A percentile compares a stretch with the other conserved stretches of the same genome.
phyloP scores from a whole-genome alignment of 1,284 basidiomycete genomes.

The Tylopilus orsonianus region DNA sequence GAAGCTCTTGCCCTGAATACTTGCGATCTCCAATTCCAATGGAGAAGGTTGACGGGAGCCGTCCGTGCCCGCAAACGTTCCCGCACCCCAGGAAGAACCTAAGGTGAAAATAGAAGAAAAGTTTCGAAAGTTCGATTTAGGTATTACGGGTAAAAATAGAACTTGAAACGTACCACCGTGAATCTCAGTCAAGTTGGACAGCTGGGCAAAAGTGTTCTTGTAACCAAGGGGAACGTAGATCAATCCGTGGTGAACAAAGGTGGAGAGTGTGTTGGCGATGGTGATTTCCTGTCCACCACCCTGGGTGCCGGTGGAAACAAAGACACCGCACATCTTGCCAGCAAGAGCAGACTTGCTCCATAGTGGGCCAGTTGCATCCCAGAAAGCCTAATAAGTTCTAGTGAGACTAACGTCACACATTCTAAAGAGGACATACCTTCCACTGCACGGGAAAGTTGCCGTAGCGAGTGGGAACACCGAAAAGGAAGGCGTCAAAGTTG shows the following conservation, averaged over 20 bases:
- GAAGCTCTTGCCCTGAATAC: conserved; percentile 65
- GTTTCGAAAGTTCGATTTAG: not conserved
- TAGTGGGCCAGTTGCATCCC: conserved; percentile 77
- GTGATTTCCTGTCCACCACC: conserved; percentile 81
- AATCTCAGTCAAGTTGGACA: conserved; percentile 61
- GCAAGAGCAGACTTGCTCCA: conserved; percentile 74
- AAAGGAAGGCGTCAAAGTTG: conserved; percentile 65
- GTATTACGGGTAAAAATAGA: not conserved
- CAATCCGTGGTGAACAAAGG: conserved; percentile 79
- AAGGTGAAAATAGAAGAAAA: not conserved
- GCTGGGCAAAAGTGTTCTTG: conserved; percentile 52
- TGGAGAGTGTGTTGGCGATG: conserved; percentile 63
- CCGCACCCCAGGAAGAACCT: conserved; percentile 77
- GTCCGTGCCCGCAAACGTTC: conserved; percentile 63
- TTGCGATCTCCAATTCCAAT: conserved; percentile 66
- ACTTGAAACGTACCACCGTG: conserved; percentile 63
- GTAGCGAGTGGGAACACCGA: conserved; percentile 80
- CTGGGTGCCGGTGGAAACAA: conserved; percentile 64
- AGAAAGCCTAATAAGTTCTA: conserved; percentile 56
- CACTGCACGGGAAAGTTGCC: conserved; percentile 72
- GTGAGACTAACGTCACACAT: not conserved
- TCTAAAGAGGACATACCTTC: conserved; percentile 47
- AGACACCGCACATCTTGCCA: conserved; percentile 80
- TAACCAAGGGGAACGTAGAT: conserved; percentile 83
- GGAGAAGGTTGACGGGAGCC: conserved; percentile 62